A percentile compares a stretch with the other conserved stretches of the same genome.
These are phyloP conservation scores for Carallia pectinifolia DNA, from an alignment of 345 rosid genomes.

Conservation along the genomic window DNA sequence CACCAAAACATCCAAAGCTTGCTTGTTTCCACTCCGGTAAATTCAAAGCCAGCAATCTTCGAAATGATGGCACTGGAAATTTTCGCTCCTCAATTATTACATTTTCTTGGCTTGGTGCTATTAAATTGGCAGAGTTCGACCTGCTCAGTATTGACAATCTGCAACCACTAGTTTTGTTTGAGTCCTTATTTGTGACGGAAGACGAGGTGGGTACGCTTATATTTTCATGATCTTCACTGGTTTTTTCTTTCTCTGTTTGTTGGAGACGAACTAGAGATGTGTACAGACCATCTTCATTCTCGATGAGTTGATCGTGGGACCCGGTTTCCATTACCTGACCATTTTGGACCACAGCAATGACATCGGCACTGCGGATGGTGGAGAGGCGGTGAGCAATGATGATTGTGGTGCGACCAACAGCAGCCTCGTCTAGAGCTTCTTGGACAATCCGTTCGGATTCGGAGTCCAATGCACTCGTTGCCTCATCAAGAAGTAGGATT, in stretches of 20 bases:
- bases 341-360: conserved; percentile 29
- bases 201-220: conserved; percentile 14
- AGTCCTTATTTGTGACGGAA: conserved; percentile 35
- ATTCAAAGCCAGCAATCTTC: conserved; percentile 26
- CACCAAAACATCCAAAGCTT: conserved; percentile 31
- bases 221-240: background rate
- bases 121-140: conserved; percentile 58
- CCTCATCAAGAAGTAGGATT: conserved; percentile 43
- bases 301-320: conserved; percentile 32
- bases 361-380: conserved; percentile 30
- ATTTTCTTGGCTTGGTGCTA: conserved; percentile 16
- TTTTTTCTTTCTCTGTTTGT: conserved; percentile 16
- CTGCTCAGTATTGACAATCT: conserved; percentile 50
- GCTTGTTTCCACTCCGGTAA: conserved; percentile 38
- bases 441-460: conserved; percentile 38
- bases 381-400: conserved; percentile 39
- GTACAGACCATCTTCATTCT: conserved; percentile 26
- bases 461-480: conserved; percentile 42
- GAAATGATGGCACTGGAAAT: conserved; percentile 18
- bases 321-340: conserved; percentile 36
- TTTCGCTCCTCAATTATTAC: conserved; percentile 13
- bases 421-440: conserved; percentile 34
- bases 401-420: conserved; percentile 33
- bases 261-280: conserved; percentile 26
- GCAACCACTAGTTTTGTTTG: conserved; percentile 34